Conservation (phyloP, 1,284 basidiomycete species). For the Somion occarium region DNA sequence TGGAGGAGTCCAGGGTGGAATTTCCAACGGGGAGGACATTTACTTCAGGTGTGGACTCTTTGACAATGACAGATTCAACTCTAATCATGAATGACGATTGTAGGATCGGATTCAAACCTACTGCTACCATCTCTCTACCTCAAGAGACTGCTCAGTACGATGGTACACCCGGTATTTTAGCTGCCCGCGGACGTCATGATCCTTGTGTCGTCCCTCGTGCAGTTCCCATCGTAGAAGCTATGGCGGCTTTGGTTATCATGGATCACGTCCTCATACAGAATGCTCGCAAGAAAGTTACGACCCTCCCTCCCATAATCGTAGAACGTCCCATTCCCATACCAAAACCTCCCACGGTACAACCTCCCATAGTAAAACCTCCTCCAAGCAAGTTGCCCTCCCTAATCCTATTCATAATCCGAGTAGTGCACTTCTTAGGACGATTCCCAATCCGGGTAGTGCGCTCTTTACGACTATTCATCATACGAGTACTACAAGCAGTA, state of each 20-base stretch:
- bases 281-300: conserved; percentile 63
- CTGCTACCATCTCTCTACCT: conserved; percentile 94
- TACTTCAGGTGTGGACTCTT: conserved; percentile 76
- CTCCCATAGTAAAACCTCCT: too few species aligned
- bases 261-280: conserved; percentile 89
- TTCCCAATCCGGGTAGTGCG: too few species aligned
- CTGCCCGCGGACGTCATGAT: conserved; percentile 91
- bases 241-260: conserved; percentile 96
- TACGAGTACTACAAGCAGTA: too few species aligned
- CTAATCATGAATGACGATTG: not conserved
- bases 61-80: not conserved
- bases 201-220: conserved; percentile 98
- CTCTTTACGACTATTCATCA: too few species aligned
- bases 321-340: conserved; percentile 88
- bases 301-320: conserved; percentile 70
- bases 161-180: conserved; percentile 83
- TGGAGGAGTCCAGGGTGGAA: conserved; percentile 97
- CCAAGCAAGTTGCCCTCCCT: too few species aligned
- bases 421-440: too few species aligned
- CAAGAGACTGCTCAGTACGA: conserved; percentile 93
- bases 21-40: conserved; percentile 95
- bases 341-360: conserved; percentile 34
- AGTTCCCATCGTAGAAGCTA: conserved; percentile 97
- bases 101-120: conserved; percentile 96
- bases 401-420: too few species aligned